Evolutionary conservation across 164 flowering plant genomes (phyloP), one percentile per base, ranked within the genome.

Genomic region (Santalum album): DNA sequence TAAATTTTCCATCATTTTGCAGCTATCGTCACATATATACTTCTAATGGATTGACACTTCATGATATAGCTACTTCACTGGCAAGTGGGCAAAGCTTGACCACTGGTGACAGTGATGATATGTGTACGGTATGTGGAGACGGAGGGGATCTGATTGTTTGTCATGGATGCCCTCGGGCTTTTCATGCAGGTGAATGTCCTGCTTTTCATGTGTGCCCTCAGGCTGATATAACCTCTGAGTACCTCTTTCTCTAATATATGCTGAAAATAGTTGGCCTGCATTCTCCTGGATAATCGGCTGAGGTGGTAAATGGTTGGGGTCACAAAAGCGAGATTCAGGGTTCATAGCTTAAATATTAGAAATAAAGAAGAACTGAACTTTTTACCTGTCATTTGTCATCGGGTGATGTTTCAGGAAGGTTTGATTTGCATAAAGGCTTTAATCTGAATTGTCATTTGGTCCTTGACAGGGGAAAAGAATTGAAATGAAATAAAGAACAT

Each of bases 21-120:
- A 87, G 98, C 38, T 87, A 90, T 50, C 95, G 87, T 34, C 87
- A 90, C 74, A 90, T 90, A 49, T 86, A 77, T 70, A 77, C 86
- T 38, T 68, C 96, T 38, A 73, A 70, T 76, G 96, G 97, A 42
- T 38, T 69, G 51, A 75, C 94, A 47, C 90, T 90, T 67, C 97
- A 90, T 58, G 97, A 90, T 61, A 68, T 87, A 61, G 85, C 96
- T 40, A 51, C 78, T 45, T 81, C 88, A 29, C 62, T 90, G 65
- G 82, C 82, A 56, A 74, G 66, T 66, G 95, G 96, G 17, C 87
- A 83, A 57, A 77, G 51, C 43, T 60, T 78, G 56, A 59, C 76
- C 49, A 60, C 75, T 27, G 75, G 82, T 40, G 68, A 62, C 38
- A 73, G 78, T 72, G 89, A 83, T 73, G 94, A 83, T 67, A 75